Evolutionary conservation across 495 filamentous ascomycete genomes (phyloP), one percentile per base, ranked within the genome.

Genomic region (Penicillium steckii): DNA sequence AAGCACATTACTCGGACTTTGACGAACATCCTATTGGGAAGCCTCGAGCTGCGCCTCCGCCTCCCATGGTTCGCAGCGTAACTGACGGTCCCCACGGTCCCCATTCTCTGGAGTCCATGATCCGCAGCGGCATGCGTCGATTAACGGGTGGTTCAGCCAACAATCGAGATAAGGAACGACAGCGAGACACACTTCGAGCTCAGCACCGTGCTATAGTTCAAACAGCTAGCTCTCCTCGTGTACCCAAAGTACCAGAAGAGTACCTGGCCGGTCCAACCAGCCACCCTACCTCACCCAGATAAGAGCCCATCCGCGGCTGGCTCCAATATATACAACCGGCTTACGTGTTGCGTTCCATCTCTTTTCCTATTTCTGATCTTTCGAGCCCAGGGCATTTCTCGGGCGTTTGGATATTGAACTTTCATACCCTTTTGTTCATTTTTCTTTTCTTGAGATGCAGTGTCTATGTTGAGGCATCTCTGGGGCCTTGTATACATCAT

Each of bases 41-140:
- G 65, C 64, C 40, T 64, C 78, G 58, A 29, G 71, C 80, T 1
- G 78, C 85, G 42, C 78, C 54, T 71, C 37, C 51, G 38, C 78
- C 63, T 69, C 82, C 60, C 68, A 64, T 66, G 63, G 29, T 52
- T 62, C 72, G 65, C 24, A 71, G 68, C 40, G 75, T 50, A 37
- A 74, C 68, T 13, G 79, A 82, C 38, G 70, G 80, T 44, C 80
- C 82, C 0, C 84, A 82, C 38, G 70, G 80, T 44, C 80, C 82
- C 0, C 84, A 85, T 44, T 83, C 86, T 48, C 69, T 89, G 0
- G 85, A 88, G 57, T 85, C 77, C 8, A 87, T 85, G 79, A 85
- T 86, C 56, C 64, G 80, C 52, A 79, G 76, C 50, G 76, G 85
- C 22, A 83, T 89, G 85, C 71, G 87, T 33, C 75, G 87, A 56